These are phyloP conservation scores for Fomitopsis schrenkii DNA, from an alignment of 1,284 basidiomycete species.

Conservation along the genomic window DNA sequence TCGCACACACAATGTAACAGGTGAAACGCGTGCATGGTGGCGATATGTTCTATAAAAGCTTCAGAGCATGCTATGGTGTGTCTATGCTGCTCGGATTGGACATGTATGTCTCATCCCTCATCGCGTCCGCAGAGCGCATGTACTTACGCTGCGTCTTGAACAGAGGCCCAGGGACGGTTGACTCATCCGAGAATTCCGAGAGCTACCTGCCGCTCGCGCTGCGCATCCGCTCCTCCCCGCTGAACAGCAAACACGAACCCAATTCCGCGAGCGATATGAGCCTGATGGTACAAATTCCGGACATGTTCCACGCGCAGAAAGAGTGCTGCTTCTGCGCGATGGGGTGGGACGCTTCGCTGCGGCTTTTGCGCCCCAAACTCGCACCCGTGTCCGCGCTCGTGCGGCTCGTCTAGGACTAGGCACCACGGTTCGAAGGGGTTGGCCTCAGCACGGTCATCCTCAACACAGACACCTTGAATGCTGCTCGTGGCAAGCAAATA, in stretches of 20 bases:
- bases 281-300: constrained; percentile 87
- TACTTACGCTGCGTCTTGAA: constrained; percentile 90
- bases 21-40: too few relatives aligned
- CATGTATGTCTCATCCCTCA: constrained; percentile 37
- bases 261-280: constrained; percentile 66
- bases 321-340: constrained; percentile 96
- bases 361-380: constrained; percentile 92
- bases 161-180: constrained; percentile 46
- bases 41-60: too few relatives aligned
- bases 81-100: too few relatives aligned
- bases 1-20: too few relatives aligned
- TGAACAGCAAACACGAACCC: constrained; percentile 68
- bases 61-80: too few relatives aligned
- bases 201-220: constrained; percentile 91
- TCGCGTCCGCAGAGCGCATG: constrained; percentile 94
- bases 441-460: too few relatives aligned
- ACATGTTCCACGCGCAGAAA: constrained; percentile 97
- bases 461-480: too few relatives aligned
- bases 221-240: constrained; percentile 76
- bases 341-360: constrained; percentile 96
- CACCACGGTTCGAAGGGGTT: too few relatives aligned
- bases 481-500: too few relatives aligned
- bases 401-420: constrained; percentile 50
- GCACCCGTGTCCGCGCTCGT: constrained; percentile 88
- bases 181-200: constrained; percentile 75